Base-by-base conservation (phyloP, 352 stramenopile species). In the Achlya hypogyna region DNA sequence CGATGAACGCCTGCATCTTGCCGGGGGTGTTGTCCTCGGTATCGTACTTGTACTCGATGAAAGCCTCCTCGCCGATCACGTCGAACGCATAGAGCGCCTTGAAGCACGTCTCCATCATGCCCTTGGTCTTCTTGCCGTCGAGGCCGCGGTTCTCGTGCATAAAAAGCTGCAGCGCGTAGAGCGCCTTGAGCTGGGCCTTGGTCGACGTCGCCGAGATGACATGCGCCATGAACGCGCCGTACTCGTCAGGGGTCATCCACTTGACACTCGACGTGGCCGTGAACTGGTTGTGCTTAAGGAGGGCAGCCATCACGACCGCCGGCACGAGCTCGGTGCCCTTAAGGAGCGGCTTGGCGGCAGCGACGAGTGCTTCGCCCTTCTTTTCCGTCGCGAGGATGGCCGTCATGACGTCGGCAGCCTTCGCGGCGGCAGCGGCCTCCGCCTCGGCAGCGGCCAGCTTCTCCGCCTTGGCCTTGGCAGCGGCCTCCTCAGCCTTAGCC, bases 31-130 rank as follows among this genome's bases (percentile, higher is more conserved):
- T 79, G 71, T 73, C 78, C 53, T 92, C 83, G 51, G 88, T 77
- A 71, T 92, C 79, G 77, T 89, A 90, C 76, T 92, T 92, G 82
- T 92, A 90, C 71, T 92, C 83, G 40, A 92, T 83, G 72, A 92
- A 92, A 22, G 79, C 83, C 29, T 78, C 72, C 51, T 92, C 83
- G 51, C 88, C 79, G 51, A 92, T 78, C 62, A 92, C 86, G 71
- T 92, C 83, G 40, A 89, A 76, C 69, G 77, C 87, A 72, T 92
- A 92, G 3, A 92, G 74, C 51, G 83, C 83, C 83, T 90, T 92
- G 72, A 92, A 92, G 69, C 78, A 88, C 77, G 89, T 89, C 68
- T 92, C 80, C 34, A 92, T 71, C 65, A 92, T 49, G 29, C 81
- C 83, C 74, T 90, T 90, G 25, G 81, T 82, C 1, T 38, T 35